A percentile compares a stretch with the other conserved stretches of the same genome.
phyloP scores from a whole-genome alignment of 371 early-diverging fungal genomes.

The Apophysomyces trapeziformis region DNA sequence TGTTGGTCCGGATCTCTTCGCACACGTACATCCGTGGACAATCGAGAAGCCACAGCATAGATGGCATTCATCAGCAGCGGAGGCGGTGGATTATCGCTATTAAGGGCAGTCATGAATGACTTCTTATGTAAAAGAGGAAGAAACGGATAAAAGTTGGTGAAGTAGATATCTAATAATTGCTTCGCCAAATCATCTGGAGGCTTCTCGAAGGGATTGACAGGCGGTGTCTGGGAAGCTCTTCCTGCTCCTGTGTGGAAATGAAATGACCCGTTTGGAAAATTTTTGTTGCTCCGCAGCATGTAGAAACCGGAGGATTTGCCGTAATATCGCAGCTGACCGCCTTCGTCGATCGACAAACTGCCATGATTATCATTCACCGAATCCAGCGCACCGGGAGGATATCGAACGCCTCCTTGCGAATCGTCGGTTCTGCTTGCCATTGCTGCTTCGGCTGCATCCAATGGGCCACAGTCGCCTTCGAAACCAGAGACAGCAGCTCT shows the following conservation, averaged over 20 bases:
- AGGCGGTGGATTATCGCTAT: conserved; percentile 38
- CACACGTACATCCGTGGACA: conserved; percentile 46
- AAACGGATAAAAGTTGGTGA: conserved; percentile 66
- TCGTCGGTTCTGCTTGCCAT: conserved; percentile 7
- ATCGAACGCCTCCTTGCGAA: neutral
- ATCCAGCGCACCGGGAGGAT: neutral
- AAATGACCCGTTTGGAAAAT: conserved; percentile 38
- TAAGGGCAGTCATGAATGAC: conserved; percentile 57
- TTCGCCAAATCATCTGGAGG: conserved; percentile 67
- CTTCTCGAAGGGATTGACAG: conserved; percentile 46
- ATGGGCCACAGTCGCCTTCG: conserved; percentile 22
- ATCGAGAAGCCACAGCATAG: conserved; percentile 50
- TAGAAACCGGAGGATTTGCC: conserved; percentile 56
- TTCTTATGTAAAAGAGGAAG: conserved; percentile 71
- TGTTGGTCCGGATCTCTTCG: conserved; percentile 34
- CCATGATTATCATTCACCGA: conserved; percentile 25
- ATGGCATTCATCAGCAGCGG: conserved; percentile 59
- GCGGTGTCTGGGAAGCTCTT: conserved; percentile 7
- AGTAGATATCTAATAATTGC: conserved; percentile 71
- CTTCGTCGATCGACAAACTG: conserved; percentile 46
- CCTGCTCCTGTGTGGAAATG: conserved; percentile 36
- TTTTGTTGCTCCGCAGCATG: conserved; percentile 45
- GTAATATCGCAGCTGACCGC: conserved; percentile 51
- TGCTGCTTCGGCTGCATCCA: conserved; percentile 14
- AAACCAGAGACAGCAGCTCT: conserved; percentile 26